Evolutionary conservation across 2,329 filamentous ascomycete genomes (phyloP).

Genomic region (Arthrobotrys conoides): DNA sequence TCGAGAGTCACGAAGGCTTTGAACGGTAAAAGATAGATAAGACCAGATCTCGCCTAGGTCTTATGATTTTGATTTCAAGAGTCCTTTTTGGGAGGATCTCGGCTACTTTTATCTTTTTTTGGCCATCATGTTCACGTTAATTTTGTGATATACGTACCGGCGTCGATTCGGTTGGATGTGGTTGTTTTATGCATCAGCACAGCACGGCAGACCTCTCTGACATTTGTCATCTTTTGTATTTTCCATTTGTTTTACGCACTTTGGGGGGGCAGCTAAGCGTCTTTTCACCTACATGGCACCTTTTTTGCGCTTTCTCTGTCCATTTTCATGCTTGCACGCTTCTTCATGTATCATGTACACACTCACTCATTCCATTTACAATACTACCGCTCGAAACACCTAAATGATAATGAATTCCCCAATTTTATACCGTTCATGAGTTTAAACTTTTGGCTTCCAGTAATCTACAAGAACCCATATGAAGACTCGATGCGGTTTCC

Average conservation of each 20-base stretch:
- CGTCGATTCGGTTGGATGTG: conserved; percentile 42
- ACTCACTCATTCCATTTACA: neutral
- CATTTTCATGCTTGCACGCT: conserved; percentile 1
- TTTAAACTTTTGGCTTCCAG: neutral
- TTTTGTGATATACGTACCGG: neutral
- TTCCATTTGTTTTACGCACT: conserved; percentile 6
- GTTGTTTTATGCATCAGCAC: conserved; percentile 3
- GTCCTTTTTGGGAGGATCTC: neutral
- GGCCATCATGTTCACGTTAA: neutral
- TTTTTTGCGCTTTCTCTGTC: neutral
- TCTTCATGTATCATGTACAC: conserved; percentile 10
- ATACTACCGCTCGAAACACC: neutral
- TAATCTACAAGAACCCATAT: neutral
- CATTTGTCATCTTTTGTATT: conserved; percentile 10
- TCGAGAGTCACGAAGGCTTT: conserved; percentile 54
- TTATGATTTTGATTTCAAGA: neutral
- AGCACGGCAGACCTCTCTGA: neutral
- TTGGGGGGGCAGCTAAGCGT: neutral
- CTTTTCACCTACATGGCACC: neutral
- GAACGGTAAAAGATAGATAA: conserved; percentile 35
- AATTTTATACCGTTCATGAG: conserved; percentile 1
- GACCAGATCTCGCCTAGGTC: neutral
- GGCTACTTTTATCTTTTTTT: neutral
- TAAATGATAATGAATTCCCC: conserved; percentile 24
- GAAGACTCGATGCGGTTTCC: neutral